These are phyloP conservation scores for Hura crepitans DNA, from an alignment of 441 rosid species.

Conservation along the genomic window DNA sequence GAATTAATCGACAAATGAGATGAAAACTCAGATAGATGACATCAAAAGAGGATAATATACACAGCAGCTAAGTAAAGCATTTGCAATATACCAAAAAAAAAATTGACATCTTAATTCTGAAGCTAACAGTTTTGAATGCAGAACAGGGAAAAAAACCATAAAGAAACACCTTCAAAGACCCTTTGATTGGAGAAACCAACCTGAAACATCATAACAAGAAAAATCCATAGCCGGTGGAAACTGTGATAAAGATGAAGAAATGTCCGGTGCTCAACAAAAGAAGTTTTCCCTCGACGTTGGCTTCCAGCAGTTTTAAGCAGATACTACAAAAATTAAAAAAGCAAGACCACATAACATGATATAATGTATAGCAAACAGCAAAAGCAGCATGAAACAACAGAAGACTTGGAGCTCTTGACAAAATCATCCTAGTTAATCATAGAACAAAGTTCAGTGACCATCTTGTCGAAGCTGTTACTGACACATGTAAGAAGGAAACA, in stretches of 20 bases:
- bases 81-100: not conserved
- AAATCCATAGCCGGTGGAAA: slow-evolving; percentile 98
- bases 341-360: slow-evolving; percentile 4
- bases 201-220: slow-evolving; percentile 98
- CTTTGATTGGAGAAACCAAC: slow-evolving; percentile 37
- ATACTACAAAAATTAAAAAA: slow-evolving; percentile 41
- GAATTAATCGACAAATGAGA: not conserved
- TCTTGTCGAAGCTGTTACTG: not conserved
- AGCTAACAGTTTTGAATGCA: not conserved
- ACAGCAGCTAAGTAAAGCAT: not conserved
- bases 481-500: not conserved
- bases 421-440: not conserved
- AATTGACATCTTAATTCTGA: slow-evolving; percentile 3
- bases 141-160: not conserved
- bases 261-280: slow-evolving; percentile 97
- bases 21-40: not conserved
- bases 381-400: not conserved
- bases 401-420: not conserved
- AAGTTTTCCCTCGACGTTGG: slow-evolving; percentile 77
- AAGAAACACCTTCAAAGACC: not conserved
- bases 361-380: not conserved
- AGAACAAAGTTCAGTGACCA: not conserved
- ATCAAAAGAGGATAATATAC: not conserved
- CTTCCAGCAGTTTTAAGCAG: slow-evolving; percentile 61
- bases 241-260: slow-evolving; percentile 97